A percentile compares a stretch with the other conserved stretches of the same genome.
phyloP scores from a whole-genome alignment of 352 stramenopile species.

The Phytophthora multivora region DNA sequence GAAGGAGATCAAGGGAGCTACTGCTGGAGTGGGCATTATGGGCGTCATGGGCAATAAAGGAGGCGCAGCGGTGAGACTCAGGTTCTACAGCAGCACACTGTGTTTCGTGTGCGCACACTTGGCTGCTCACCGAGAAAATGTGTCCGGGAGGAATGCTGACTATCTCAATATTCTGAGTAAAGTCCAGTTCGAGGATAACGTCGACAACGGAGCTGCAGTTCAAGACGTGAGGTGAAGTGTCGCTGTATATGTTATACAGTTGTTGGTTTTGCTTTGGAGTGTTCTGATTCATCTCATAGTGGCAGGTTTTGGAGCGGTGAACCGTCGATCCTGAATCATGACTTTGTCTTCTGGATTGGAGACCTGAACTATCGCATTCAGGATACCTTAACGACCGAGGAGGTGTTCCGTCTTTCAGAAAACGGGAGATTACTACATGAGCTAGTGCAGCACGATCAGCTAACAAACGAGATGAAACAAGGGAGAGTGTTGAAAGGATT shows the following conservation, averaged over 20 bases:
- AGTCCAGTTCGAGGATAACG: conserved; percentile 89
- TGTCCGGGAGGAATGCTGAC: conserved; percentile 96
- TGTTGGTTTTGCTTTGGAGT: neutral
- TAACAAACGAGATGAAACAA: conserved; percentile 68
- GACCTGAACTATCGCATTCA: conserved; percentile 93
- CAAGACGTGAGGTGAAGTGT: conserved; percentile 38
- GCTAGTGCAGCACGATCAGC: conserved; percentile 58
- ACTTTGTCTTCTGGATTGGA: conserved; percentile 98
- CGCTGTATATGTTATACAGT: neutral
- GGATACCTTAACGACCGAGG: conserved; percentile 74
- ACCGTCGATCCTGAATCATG: conserved; percentile 94
- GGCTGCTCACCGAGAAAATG: conserved; percentile 98
- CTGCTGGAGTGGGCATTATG: conserved; percentile 97
- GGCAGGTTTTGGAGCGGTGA: conserved; percentile 54
- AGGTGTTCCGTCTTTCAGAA: conserved; percentile 70
- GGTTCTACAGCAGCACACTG: conserved; percentile 97
- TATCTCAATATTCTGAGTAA: conserved; percentile 98
- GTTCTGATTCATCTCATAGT: conserved; percentile 14
- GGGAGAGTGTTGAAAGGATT: conserved; percentile 89
- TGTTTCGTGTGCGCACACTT: conserved; percentile 99
- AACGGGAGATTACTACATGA: conserved; percentile 39
- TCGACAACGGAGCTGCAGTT: conserved; percentile 21
- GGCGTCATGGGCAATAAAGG: conserved; percentile 99
- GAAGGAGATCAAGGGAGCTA: conserved; percentile 89
- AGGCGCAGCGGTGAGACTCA: conserved; percentile 93